Evolutionary conservation across 2,329 filamentous ascomycete genomes (phyloP), one percentile per base, ranked within the genome.

Genomic region (Paracorniculantispora psalliotae): DNA sequence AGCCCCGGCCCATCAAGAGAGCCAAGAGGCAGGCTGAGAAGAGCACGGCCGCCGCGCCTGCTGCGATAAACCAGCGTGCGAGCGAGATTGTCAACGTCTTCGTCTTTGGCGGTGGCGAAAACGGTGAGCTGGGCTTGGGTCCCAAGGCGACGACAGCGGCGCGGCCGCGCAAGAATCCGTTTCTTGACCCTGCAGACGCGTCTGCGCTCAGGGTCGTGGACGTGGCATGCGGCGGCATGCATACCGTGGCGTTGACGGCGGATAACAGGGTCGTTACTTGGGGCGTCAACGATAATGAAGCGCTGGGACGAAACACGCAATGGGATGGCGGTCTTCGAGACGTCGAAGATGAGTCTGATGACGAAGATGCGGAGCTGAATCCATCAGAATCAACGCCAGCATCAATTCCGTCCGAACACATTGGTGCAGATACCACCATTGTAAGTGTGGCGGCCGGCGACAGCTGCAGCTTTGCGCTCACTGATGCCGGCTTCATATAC

Each of bases 271-370:
- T 92, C 64, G 75, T 90, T 44, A 91, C 88, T 19, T 93, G 90
- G 90, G 90, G 90, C 60, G 89, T 92, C 63, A 92, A 92, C 69
- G 89, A 92, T 69, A 84, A 90, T 66, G 85, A 86, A 61, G 88
- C 90, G 1, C 80, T 93, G 35, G 90, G 89, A 35, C 81, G 90
- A 67, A 81, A 87, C 66, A 91, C 59, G 78, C 73, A 76, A 3
- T 86, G 84, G 77, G 80, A 84, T 2, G 85, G 84, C 33, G 82
- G 81, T 26, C 67, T 78, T 37, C 76, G 79, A 48, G 79, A 82
- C 49, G 71, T 75, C 10, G 80, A 80, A 21, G 77, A 76, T 17
- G 78, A 69, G 0, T 66, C 70, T 9, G 56, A 44, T 26, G 61
- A 65, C 17, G 66, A 66, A 26, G 76, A 77, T 7, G 77, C 81